Base-by-base conservation (phyloP, 495 filamentous ascomycete species). In the Paragyromitra xinjiangensis region DNA sequence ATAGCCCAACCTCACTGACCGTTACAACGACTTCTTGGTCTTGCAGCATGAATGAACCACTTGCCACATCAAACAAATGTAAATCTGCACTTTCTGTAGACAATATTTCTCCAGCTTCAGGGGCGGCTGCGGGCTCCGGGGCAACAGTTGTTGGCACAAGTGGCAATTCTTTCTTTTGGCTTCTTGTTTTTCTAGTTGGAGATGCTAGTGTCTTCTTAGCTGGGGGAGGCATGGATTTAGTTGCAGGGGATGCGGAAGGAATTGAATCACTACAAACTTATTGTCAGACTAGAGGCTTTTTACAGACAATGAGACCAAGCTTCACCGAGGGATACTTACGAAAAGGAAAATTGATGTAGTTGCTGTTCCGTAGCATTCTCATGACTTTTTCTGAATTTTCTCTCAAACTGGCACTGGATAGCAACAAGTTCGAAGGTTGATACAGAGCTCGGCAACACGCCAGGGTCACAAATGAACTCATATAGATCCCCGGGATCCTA, bases 341-440 rank as follows among this genome's bases (percentile, higher is more conserved):
- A 86, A 84, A 96, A 98, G 6, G 88, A 88, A 82, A 99, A 97
- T 72, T 94, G 87, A 26, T 89, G 81, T 3, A 98, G 85, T 70
- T 98, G 94, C 78, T 90, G 85, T 59, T 94, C 91, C 0, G 92
- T 94, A 0, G 95, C 96, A 53, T 89, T 90, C 62, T 93, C 90
- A 71, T 92, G 88, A 29, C 89, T 91, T 81, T 89, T 91, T 42
- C 92, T 89, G 83, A 92, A 95, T 80, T 97, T 98, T 76, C 96
- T 89, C 86, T 99, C 95, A 91, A 94, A 99, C 83, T 99, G 95
- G 83, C 96, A 98, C 87, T 97, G 91, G 45, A 91, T 87, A 16
- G 96, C 94, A 50, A 93, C 91, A 39, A 91, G 87, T 83, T 94
- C 92, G 84, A 99, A 98, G 7, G 90, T 88, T 24, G 90, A 86